phyloP scores from a whole-genome alignment of 345 rosid genomes.

The Rhizophora apiculata region DNA sequence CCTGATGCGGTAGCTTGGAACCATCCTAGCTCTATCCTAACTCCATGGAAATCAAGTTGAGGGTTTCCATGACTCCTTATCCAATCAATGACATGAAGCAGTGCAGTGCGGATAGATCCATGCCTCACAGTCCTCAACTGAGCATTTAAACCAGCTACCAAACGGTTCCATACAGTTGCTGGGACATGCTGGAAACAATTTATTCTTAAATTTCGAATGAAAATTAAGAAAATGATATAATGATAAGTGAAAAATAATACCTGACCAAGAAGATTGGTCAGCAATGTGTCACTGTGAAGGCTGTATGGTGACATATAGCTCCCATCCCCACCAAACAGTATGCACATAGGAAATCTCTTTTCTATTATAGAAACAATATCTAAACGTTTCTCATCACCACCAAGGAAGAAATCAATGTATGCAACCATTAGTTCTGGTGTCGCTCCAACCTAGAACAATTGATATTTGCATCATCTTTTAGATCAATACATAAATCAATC shows the following conservation, averaged over 20 bases:
- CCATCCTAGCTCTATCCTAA: slow-evolving; percentile 88
- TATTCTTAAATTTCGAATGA: slow-evolving; percentile 10
- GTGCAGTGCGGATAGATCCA: slow-evolving; percentile 73
- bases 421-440: slow-evolving; percentile 95
- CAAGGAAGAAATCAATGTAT: slow-evolving; percentile 89
- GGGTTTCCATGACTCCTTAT: slow-evolving; percentile 84
- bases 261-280: slow-evolving; percentile 96
- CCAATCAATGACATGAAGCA: slow-evolving; percentile 82
- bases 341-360: slow-evolving; percentile 93
- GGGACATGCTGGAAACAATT: slow-evolving; percentile 69
- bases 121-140: slow-evolving; percentile 93
- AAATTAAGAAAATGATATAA: slow-evolving; percentile 9
- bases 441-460: slow-evolving; percentile 79
- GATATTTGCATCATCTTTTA: background rate
- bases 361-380: slow-evolving; percentile 86
- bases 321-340: slow-evolving; percentile 94
- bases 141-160: slow-evolving; percentile 93
- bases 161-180: slow-evolving; percentile 84
- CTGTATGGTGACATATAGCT: slow-evolving; percentile 96
- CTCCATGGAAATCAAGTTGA: slow-evolving; percentile 88
- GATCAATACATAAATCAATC: background rate
- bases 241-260: slow-evolving; percentile 27
- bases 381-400: slow-evolving; percentile 96
- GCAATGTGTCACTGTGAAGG: slow-evolving; percentile 69
- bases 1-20: slow-evolving; percentile 98